Evolutionary conservation across 768 basidiomycete genomes (phyloP), one percentile per base, ranked within the genome.

Genomic region (Agrocybe pediades): DNA sequence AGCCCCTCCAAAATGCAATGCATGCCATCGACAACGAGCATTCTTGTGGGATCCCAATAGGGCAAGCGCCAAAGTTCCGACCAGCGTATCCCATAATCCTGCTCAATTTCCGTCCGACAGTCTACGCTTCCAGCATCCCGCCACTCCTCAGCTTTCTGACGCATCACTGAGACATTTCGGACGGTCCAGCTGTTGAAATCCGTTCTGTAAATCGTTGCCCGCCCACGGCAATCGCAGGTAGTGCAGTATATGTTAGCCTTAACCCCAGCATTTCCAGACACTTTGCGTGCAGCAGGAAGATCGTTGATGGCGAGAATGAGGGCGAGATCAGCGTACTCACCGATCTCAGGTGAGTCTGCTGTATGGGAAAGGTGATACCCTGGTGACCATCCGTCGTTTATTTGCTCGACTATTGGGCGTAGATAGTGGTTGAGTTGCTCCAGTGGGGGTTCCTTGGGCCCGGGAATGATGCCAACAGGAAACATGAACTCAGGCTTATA

Each of bases 401-500:
- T 4, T 13, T 36, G 13, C 4, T 73, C 64, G 4, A 79, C 64
- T 13, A 79, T 65, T 1, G 70, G 73, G 0, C 26, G n/a, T 2
- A 81, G 58, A 21, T 74, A 59, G 41, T 76, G 72, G 33, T 79
- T 76, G 7, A 76, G 59, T 27, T 71, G 55, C 0, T 65, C 41
- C 0, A 68, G 47, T 1, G 59, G 61, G 1, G 77, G 75, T 41
- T 73, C 67, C 0, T 65, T 56, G 0, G 77, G 78, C 0, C 77
- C 74, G 3, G 75, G 74, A 21, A 78, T 72, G 49, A 80, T 57
- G 0, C 69, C 74, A 1, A 55, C 64, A 2, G 67, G 54, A 52
- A 66, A 78, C 61, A 79, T 68, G 51, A 79, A 77, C 55, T 77
- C 70, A 0, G 62, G 25, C 24, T 62, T 58, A 50, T 70, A 72